Base-by-base conservation (phyloP, 768 basidiomycete genomes). In the Tricholoma sp. region DNA sequence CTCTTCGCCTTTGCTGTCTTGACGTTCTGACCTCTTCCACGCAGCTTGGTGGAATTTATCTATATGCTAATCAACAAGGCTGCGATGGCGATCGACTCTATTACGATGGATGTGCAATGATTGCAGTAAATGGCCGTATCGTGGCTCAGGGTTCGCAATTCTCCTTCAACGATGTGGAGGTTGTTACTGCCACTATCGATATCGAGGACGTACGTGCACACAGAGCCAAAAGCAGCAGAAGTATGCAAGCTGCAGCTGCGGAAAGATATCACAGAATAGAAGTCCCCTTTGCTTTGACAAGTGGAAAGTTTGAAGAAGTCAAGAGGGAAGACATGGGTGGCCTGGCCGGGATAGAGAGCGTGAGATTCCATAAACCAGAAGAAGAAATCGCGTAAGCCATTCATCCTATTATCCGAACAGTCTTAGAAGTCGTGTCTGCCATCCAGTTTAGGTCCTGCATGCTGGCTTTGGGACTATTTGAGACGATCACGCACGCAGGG, bases 381-480 rank as follows among this genome's bases (percentile, higher is more conserved):
- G 96, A 98, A 70, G 97, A 98, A 73, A 97, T 98, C 57, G 96
- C 97, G 97, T 97, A 66, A 63, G 92, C 5, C 24, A 27, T 80
- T 32, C 49, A 52, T 57, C 43, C 43, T 6, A n/a, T 41, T 21
- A 18, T 45, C 51, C 6, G 11, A 18, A 16, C 14, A 16, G 11
- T 19, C 32, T 29, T 32, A 50, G 47, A 49, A 54, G 47, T 56
- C 47, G 8, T 51, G 5, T 18, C 10, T 0, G 9, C 29, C 27
- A n/a, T 31, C 31, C 60, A 98, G 96, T 2, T 76, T 98, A 2
- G 97, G 97, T 4, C 97, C 97, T 6, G 97, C 96, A 14, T 98
- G 97, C 67, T 99, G 97, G 97, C 78, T 99, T n/a, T 99, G 97
- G 97, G 97, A 99, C 69, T 99, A 98, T 67, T 83, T 99, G 29